Evolutionary conservation across 257 asterid genomes (phyloP).

Genomic region (Lithospermum erythrorhizon): DNA sequence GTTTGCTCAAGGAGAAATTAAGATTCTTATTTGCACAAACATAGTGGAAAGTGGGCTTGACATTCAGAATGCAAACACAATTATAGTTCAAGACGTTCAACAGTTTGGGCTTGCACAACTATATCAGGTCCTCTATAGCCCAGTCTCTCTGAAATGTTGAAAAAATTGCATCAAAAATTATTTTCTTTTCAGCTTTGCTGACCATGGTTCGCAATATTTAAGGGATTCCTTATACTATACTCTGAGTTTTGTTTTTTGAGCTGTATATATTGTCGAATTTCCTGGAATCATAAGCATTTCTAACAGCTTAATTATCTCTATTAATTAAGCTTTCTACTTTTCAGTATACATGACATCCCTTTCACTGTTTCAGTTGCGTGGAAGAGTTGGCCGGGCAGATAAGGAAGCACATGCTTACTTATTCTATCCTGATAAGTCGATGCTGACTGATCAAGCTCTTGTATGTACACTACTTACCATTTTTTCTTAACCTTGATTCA

Average conservation of each 20-base stretch:
- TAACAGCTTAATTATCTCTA: not conserved
- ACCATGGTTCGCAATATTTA: not conserved
- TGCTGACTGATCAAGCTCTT: constrained; percentile 82
- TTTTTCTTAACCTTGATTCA: too few species aligned
- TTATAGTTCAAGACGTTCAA: constrained; percentile 88
- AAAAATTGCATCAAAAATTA: not conserved
- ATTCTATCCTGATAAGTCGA: constrained; percentile 81
- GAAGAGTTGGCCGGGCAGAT: constrained; percentile 98
- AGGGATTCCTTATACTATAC: not conserved
- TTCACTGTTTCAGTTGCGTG: constrained; percentile 61
- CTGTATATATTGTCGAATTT: not conserved
- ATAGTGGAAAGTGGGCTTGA: constrained; percentile 99
- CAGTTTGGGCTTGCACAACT: constrained; percentile 96
- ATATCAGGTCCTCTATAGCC: constrained; percentile 61
- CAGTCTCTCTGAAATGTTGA: not conserved
- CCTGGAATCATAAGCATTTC: not conserved
- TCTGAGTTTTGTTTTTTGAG: too few species aligned
- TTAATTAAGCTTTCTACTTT: not conserved
- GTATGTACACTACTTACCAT: constrained; percentile 28
- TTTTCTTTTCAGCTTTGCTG: not conserved
- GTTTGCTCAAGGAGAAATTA: constrained; percentile 62
- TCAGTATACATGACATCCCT: constrained; percentile 3
- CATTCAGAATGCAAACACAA: constrained; percentile 93
- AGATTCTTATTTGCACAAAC: constrained; percentile 89
- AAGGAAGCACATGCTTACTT: constrained; percentile 94